Conservation (phyloP, 306 rosid genomes). For the Pterocarpus macrocarpus region DNA sequence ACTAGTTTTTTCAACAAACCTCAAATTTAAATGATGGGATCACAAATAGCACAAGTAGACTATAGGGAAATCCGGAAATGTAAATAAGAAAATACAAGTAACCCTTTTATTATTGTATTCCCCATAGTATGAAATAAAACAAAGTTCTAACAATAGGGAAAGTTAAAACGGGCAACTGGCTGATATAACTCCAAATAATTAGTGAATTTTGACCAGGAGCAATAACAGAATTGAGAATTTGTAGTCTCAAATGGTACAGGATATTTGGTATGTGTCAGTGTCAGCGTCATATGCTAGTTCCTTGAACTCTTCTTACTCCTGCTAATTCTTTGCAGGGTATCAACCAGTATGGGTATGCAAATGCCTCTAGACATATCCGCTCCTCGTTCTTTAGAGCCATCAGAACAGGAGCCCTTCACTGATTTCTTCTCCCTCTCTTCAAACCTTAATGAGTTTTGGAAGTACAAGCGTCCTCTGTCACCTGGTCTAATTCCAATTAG, state of each 20-base stretch:
- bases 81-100: constrained; percentile 7
- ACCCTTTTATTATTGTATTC: not conserved
- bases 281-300: constrained; percentile 35
- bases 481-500: constrained; percentile 67
- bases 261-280: not conserved
- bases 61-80: not conserved
- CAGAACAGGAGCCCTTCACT: constrained; percentile 42
- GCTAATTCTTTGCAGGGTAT: constrained; percentile 54
- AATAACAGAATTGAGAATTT: constrained; percentile 23
- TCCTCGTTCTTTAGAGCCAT: constrained; percentile 47
- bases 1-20: not conserved
- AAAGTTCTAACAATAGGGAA: not conserved
- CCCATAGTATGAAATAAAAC: not conserved
- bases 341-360: constrained; percentile 62
- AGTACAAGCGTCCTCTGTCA: constrained; percentile 60
- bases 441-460: constrained; percentile 46
- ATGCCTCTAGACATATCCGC: constrained; percentile 51
- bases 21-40: constrained; percentile 2
- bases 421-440: constrained; percentile 44
- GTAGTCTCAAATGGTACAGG: not conserved
- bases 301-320: constrained; percentile 59
- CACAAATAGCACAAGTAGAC: not conserved
- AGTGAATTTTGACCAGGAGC: constrained; percentile 21
- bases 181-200: constrained; percentile 21
- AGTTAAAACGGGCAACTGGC: constrained; percentile 6